Evolutionary conservation across 2,329 filamentous ascomycete genomes (phyloP), one percentile per base, ranked within the genome.

Genomic region (Aspergillus cejpii): DNA sequence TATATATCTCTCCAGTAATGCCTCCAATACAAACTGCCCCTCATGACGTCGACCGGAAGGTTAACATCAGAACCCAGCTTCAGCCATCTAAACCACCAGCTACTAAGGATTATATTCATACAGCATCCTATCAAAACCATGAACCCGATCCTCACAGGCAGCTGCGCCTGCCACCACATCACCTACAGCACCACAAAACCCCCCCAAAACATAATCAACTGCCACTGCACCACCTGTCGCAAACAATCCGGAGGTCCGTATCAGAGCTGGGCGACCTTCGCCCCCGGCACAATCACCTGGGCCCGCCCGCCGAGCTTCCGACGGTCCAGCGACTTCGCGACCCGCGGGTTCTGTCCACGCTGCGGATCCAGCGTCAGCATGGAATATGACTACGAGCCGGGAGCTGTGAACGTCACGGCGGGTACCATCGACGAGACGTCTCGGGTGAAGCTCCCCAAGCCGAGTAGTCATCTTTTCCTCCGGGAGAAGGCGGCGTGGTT

Each of bases 191-290:
- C 63, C 41, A 64, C 62, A 11, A 49, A 48, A 1, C 52, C 61
- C 1, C 71, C 73, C 1, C 56, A 51, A 10, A 47, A 56, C 19
- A 55, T 73, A 21, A 63, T 60, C 14, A 57, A 69, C 44, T 77
- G 74, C 56, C 66, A 76, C 54, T 77, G 74, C 52, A 59, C 56
- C n/a, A 68, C 67, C 31, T 78, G 74, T 49, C 72, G 73, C 45
- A 70, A 71, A 52, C 48, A 74, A 29, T 70, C 73, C 2, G 73
- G 74, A 10, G 68, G 66, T 3, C 66, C 67, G 1, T 76, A 65
- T 45, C 59, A 74, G 27, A 62, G 68, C 3, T 76, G 73, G 48
- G 60, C 63, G 6, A 47, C 61, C 6, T 67, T 75, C 31, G 57
- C 64, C 1, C 49, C 47, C 28, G 44, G 52, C 6, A 49, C 61